Percentiles rank a stretch among this genome's conserved stretches.
phyloP scores from a whole-genome alignment of 169 alveolate genomes.

The Cytauxzoon felis region DNA sequence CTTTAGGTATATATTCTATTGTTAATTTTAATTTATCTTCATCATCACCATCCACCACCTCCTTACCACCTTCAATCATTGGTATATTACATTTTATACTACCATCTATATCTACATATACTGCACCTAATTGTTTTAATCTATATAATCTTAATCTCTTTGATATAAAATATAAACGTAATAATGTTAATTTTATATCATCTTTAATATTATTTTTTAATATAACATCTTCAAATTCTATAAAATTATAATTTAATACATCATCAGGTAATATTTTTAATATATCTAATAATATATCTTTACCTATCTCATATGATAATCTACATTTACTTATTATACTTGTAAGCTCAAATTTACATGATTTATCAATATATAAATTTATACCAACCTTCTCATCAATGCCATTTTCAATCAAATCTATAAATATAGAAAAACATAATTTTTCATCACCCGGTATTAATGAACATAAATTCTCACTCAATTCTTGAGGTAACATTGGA shows the following conservation, averaged over 20 bases:
- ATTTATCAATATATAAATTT: conserved; percentile 27
- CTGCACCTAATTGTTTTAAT: conserved; percentile 58
- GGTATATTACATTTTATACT: conserved; percentile 56
- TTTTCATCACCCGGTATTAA: conserved; percentile 81
- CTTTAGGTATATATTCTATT: conserved; percentile 8
- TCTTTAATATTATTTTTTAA: not conserved
- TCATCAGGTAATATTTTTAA: not conserved
- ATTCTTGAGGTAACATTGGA: conserved; percentile 86
- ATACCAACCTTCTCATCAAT: conserved; percentile 45
- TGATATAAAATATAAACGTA: conserved; percentile 43
- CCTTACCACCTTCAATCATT: conserved; percentile 1
- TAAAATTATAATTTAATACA: conserved; percentile 12
- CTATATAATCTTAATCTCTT: conserved; percentile 40
- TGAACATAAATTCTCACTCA: conserved; percentile 84
- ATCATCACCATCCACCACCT: not conserved
- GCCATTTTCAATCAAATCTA: conserved; percentile 61
- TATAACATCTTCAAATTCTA: conserved; percentile 1
- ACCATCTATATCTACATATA: conserved; percentile 45
- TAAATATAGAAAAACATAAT: conserved; percentile 81
- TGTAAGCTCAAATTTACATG: conserved; percentile 17
- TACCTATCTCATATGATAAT: conserved; percentile 52
- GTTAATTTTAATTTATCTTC: not conserved
- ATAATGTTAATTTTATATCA: conserved; percentile 6
- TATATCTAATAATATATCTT: conserved; percentile 19
- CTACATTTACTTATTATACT: conserved; percentile 32